phyloP scores from a whole-genome alignment of 257 asterid species.

The Solanum stenotomum region DNA sequence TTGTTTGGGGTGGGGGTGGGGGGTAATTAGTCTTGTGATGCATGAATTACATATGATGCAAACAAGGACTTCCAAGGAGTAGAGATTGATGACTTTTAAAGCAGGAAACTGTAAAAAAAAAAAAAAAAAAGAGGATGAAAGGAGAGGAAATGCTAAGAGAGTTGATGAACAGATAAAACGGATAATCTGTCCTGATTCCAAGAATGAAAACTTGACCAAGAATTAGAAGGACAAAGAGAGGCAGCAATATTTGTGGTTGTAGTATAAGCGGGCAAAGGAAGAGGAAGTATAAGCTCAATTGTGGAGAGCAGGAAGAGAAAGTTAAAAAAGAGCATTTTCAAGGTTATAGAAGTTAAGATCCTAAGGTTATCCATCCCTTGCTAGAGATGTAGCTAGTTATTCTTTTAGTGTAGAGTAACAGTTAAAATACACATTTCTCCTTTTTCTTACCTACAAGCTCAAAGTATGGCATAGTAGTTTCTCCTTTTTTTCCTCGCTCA shows the following conservation, averaged over 20 bases:
- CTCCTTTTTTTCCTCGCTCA: not conserved
- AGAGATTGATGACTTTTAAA: not conserved
- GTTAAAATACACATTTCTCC: not conserved
- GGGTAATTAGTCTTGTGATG: not conserved
- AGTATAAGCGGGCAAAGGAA: not conserved
- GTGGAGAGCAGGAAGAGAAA: not conserved
- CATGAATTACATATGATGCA: not conserved
- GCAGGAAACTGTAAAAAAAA: not conserved
- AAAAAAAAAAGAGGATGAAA: not conserved
- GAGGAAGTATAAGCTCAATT: not conserved
- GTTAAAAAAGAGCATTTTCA: not conserved
- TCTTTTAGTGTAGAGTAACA: not conserved
- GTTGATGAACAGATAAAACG: not conserved
- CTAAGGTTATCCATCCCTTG: not conserved
- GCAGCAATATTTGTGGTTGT: not conserved
- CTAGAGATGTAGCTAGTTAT: not conserved
- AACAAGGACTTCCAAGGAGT: not conserved
- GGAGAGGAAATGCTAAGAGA: not conserved
- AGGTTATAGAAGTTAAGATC: not conserved
- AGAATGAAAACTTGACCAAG: not conserved
- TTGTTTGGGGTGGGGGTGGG: not conserved
- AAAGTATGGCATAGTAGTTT: not conserved
- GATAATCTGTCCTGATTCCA: not conserved
- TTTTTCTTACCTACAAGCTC: not conserved
- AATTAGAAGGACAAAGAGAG: not conserved